Base-by-base conservation (phyloP, 768 basidiomycete genomes). In the Chiua virens region DNA sequence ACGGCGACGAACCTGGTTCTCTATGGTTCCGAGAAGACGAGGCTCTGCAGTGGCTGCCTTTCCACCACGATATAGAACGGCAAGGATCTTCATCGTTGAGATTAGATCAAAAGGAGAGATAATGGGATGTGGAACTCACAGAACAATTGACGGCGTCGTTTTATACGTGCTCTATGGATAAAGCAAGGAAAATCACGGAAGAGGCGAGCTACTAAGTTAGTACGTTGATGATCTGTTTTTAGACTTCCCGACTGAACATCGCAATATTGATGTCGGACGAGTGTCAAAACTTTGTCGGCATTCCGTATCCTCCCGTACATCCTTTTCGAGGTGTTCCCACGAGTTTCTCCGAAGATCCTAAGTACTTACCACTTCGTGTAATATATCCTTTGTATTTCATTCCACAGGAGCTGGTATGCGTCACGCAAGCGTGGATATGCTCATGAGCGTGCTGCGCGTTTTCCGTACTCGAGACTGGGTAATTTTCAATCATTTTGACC, bases 21-120 rank as follows among this genome's bases (percentile, higher is more conserved):
- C 86, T 47, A 81, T 75, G 18, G 88, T 88, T 47, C 89, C 89
- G 22, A 91, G 73, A 21, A 90, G 81, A 64, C 86, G 82, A 37
- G 83, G 78, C 68, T 90, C 86, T 60, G 86, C 73, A 52, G 72
- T 51, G 47, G 87, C 86, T 52, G 86, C 82, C 55, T 80, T 63
- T 58, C 75, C 77, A 60, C 87, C 87, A 54, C 80, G 75, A 71
- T 87, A 89, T 44, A 88, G 77, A 65, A 88, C 82, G 61, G 85
- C 82, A 40, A 89, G 78, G 59, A 90, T 69, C 38, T 45, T 57
- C 49, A 57, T 57, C 14, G 27, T 30, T 42, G 11, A 46, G 44
- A 45, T 8, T 1, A 28, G 15, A 20, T 28, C 13, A 20, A 41
- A 27, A 5, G 17, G 15, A 11, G 18, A 37, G 22, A 15, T 11